Evolutionary conservation across 805 yeast species (phyloP).

Genomic region (Phaffomyces antillensis): DNA sequence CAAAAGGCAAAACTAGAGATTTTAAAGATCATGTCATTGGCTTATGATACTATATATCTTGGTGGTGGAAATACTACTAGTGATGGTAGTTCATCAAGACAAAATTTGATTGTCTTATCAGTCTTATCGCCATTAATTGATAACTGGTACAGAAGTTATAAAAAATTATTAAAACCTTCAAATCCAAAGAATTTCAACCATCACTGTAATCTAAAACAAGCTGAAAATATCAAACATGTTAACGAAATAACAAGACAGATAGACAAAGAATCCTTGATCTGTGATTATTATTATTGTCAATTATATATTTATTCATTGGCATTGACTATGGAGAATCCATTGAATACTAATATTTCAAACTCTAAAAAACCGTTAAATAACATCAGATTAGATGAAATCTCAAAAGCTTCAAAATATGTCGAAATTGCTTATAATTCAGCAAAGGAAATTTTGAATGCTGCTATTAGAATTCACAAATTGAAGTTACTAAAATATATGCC

Average conservation of each 20-base stretch:
- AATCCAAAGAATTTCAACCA: conserved; percentile 32
- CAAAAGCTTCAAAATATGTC: conserved; percentile 68
- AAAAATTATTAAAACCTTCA: conserved; percentile 44
- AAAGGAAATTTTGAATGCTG: conserved; percentile 64
- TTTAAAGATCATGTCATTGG: conserved; percentile 69
- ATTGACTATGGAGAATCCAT: conserved; percentile 41
- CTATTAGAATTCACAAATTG: conserved; percentile 59
- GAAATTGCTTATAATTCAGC: conserved; percentile 82
- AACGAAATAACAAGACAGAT: conserved; percentile 30
- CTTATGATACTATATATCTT: conserved; percentile 70
- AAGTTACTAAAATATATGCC: conserved; percentile 73
- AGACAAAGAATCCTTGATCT: conserved; percentile 63
- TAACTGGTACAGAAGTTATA: conserved; percentile 67
- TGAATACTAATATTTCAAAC: conserved; percentile 10
- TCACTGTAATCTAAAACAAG: conserved; percentile 20
- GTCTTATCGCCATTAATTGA: conserved; percentile 72
- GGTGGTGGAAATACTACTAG: conserved; percentile 42
- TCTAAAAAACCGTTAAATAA: conserved; percentile 20
- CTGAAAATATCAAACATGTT: conserved; percentile 26
- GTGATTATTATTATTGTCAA: conserved; percentile 81
- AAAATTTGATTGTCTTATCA: conserved; percentile 62
- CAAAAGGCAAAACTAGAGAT: conserved; percentile 79
- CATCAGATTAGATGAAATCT: conserved; percentile 60
- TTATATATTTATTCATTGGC: conserved; percentile 82
- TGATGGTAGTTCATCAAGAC: conserved; percentile 46